Conservation (phyloP, 306 rosid species). For the Cicer yamashitae region DNA sequence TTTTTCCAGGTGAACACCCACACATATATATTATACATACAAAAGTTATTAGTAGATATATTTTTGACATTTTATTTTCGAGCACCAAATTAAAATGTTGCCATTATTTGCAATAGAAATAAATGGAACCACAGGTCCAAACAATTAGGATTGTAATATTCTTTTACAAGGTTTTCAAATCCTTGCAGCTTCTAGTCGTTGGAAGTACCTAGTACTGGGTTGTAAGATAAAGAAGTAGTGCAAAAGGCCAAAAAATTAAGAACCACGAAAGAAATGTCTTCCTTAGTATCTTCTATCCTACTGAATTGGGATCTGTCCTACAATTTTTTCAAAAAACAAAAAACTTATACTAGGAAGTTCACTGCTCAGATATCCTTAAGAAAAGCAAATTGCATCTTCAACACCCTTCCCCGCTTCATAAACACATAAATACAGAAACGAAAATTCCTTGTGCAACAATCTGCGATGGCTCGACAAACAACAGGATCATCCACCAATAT, state of each 20-base stretch:
- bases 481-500: conserved; percentile 55
- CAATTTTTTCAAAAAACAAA: conserved; percentile 51
- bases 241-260: neutral
- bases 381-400: conserved; percentile 39
- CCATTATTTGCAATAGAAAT: conserved; percentile 44
- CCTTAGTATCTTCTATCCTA: conserved; percentile 29
- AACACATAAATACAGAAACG: conserved; percentile 41
- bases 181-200: conserved; percentile 23
- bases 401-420: conserved; percentile 32
- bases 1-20: no score
- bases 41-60: neutral
- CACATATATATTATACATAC: neutral
- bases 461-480: conserved; percentile 42
- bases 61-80: neutral
- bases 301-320: conserved; percentile 41
- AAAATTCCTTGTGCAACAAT: conserved; percentile 47
- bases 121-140: conserved; percentile 41
- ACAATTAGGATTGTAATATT: conserved; percentile 25
- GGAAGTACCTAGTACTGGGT: conserved; percentile 16
- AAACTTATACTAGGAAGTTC: conserved; percentile 23
- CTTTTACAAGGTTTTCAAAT: conserved; percentile 25
- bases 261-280: conserved; percentile 9
- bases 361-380: conserved; percentile 43
- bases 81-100: neutral
- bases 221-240: neutral